Conservation (phyloP, 352 stramenopile genomes). For the Phytopythium vexans region DNA sequence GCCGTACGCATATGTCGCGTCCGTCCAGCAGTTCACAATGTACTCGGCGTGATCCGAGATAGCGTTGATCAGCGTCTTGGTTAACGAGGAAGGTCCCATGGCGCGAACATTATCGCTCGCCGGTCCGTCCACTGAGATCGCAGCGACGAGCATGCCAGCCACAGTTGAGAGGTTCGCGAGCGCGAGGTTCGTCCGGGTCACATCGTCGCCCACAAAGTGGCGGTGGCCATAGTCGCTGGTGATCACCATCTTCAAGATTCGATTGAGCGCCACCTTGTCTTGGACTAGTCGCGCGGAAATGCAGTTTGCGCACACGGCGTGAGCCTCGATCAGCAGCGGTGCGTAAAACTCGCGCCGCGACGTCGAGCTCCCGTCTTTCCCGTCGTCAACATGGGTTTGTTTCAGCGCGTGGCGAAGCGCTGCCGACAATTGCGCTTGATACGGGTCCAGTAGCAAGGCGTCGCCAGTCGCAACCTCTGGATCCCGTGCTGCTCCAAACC, state of each 20-base stretch:
- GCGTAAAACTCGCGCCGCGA: constrained; percentile 45
- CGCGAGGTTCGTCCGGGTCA: constrained; percentile 43
- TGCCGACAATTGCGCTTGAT: constrained; percentile 80
- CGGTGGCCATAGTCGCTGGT: constrained; percentile 59
- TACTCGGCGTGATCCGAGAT: constrained; percentile 34
- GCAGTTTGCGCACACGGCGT: constrained; percentile 50
- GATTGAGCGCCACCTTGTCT: constrained; percentile 67
- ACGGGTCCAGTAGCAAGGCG: constrained; percentile 70
- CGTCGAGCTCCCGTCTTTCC: constrained; percentile 11
- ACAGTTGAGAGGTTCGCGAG: constrained; percentile 66
- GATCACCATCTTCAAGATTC: constrained; percentile 59
- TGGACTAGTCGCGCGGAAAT: constrained; percentile 54
- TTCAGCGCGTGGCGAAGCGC: constrained; percentile 76
- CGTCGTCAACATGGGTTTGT: constrained; percentile 27
- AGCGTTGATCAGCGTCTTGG: constrained; percentile 55
- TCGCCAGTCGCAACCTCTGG: constrained; percentile 58
- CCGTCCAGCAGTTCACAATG: constrained; percentile 53
- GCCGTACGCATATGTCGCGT: constrained; percentile 39
- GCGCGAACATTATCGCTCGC: constrained; percentile 16
- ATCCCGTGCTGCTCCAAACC: constrained; percentile 54
- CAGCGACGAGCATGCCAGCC: constrained; percentile 39
- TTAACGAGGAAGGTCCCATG: constrained; percentile 28
- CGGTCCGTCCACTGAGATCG: constrained; percentile 9
- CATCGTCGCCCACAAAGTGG: constrained; percentile 60
- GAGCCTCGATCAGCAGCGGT: constrained; percentile 63